phyloP scores from a whole-genome alignment of 495 filamentous ascomycete genomes.

The Talaromyces borbonicus region DNA sequence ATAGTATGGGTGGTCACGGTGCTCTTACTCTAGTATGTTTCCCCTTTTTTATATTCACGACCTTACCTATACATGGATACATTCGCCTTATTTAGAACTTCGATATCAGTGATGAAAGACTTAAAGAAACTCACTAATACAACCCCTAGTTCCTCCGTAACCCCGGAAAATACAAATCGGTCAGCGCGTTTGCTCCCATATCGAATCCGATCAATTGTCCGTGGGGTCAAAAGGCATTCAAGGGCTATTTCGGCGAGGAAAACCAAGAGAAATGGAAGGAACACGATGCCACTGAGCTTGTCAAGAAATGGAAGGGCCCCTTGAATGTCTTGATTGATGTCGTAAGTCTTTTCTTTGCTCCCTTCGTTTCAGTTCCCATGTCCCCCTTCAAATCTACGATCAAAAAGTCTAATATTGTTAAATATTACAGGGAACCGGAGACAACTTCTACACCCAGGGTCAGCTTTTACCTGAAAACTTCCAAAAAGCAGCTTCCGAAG shows the following conservation, averaged over 20 bases:
- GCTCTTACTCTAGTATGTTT: constrained; percentile 65
- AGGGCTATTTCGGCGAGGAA: constrained; percentile 73
- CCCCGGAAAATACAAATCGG: constrained; percentile 76
- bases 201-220: constrained; percentile 74
- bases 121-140: not conserved
- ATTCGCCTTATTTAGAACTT: too few species aligned
- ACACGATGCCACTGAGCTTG: constrained; percentile 87
- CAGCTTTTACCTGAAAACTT: constrained; percentile 95
- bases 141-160: constrained; percentile 64
- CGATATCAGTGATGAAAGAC: too few species aligned
- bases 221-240: constrained; percentile 95
- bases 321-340: constrained; percentile 78
- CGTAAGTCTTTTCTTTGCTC: constrained; percentile 28
- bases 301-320: constrained; percentile 61
- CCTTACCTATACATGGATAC: not conserved
- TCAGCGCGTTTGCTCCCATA: constrained; percentile 88
- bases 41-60: constrained; percentile 4
- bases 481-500: constrained; percentile 62
- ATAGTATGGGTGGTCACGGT: constrained; percentile 95
- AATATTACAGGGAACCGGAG: constrained; percentile 59
- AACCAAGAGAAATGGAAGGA: constrained; percentile 66
- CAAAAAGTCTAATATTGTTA: not conserved
- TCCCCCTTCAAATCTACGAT: not conserved
- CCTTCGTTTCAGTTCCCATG: too few species aligned
- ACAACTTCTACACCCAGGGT: constrained; percentile 90